Conservation (phyloP, 2,329 filamentous ascomycete species). For the Helminthosporium solani region DNA sequence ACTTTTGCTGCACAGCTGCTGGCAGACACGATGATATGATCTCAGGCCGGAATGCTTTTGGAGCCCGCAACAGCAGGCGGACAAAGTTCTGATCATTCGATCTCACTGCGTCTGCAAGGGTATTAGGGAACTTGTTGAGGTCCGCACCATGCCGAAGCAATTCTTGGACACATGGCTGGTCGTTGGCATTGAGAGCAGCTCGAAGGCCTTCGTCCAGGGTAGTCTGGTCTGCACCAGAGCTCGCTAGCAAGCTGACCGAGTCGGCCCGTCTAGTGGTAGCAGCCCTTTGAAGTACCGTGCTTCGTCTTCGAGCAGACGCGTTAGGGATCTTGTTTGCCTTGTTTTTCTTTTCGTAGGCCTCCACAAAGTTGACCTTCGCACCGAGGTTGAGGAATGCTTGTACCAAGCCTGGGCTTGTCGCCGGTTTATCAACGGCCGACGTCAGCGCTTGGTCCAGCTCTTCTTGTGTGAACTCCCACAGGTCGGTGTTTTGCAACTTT, state of each 20-base stretch:
- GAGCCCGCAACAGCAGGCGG: slow-evolving; percentile 32
- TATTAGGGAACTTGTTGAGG: slow-evolving; percentile 32
- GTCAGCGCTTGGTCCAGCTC: slow-evolving; percentile 39
- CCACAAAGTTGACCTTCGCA: slow-evolving; percentile 37
- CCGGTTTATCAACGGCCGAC: slow-evolving; percentile 32
- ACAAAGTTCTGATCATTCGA: slow-evolving; percentile 34
- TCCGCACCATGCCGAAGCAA: slow-evolving; percentile 39
- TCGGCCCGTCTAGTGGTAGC: slow-evolving; percentile 33
- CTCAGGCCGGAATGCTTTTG: slow-evolving; percentile 32
- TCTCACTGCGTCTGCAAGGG: slow-evolving; percentile 33
- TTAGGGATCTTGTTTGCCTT: slow-evolving; percentile 24
- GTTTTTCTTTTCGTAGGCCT: slow-evolving; percentile 19
- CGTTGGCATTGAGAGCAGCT: slow-evolving; percentile 34
- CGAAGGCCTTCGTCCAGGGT: slow-evolving; percentile 37
- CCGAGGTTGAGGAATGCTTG: slow-evolving; percentile 37
- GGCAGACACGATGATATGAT: slow-evolving; percentile 36
- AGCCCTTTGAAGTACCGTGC: slow-evolving; percentile 39
- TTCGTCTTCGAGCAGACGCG: slow-evolving; percentile 28
- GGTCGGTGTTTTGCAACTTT: slow-evolving; percentile 26
- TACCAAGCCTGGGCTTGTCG: slow-evolving; percentile 32
- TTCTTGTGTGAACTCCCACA: slow-evolving; percentile 37
- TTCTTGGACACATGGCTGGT: slow-evolving; percentile 35
- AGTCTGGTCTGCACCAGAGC: slow-evolving; percentile 37
- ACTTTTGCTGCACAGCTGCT: slow-evolving; percentile 35
- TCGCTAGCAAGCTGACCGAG: slow-evolving; percentile 33